These are phyloP conservation scores for Pestalotiopsis sp. DNA, from an alignment of 2,329 filamentous ascomycete genomes.

Conservation along the genomic window DNA sequence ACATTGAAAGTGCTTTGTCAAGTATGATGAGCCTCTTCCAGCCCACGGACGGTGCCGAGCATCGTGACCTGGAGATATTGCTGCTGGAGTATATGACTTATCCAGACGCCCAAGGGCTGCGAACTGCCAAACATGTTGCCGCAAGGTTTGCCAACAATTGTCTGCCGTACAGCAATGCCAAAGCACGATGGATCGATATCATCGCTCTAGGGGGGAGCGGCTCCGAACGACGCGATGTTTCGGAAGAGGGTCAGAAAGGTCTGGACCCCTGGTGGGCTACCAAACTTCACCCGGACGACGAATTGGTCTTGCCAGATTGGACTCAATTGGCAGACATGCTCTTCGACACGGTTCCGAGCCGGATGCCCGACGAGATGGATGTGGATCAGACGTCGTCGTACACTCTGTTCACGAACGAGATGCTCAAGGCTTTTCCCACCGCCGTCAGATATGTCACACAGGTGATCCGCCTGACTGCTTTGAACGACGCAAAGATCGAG, in stretches of 20 bases:
- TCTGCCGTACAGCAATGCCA: constrained; percentile 75
- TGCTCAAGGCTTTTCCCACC: constrained; percentile 62
- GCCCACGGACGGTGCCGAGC: constrained; percentile 28
- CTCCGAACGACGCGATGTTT: constrained; percentile 76
- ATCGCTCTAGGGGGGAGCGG: constrained; percentile 70
- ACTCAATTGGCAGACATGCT: constrained; percentile 49
- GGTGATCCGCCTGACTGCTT: constrained; percentile 52
- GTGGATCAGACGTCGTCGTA: constrained; percentile 42
- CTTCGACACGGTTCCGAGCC: constrained; percentile 37
- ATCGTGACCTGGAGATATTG: constrained; percentile 48
- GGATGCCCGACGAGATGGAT: constrained; percentile 27
- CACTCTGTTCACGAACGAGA: constrained; percentile 42
- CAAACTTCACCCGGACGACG: constrained; percentile 33
- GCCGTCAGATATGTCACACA: constrained; percentile 68
- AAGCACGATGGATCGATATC: constrained; percentile 86
- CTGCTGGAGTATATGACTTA: constrained; percentile 70
- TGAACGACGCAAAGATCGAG: constrained; percentile 60
- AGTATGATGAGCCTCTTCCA: constrained; percentile 60
- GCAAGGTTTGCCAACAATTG: constrained; percentile 91
- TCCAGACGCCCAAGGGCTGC: constrained; percentile 52
- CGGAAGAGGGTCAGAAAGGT: constrained; percentile 88
- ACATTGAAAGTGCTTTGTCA: constrained; percentile 86
- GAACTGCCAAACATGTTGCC: constrained; percentile 78
- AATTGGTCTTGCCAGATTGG: constrained; percentile 51
- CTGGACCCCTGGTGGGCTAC: constrained; percentile 65